Percentiles rank a stretch among this genome's conserved stretches.
Evolutionary conservation across 257 asterid genomes (phyloP).

Genomic region (Eucommia ulmoides): DNA sequence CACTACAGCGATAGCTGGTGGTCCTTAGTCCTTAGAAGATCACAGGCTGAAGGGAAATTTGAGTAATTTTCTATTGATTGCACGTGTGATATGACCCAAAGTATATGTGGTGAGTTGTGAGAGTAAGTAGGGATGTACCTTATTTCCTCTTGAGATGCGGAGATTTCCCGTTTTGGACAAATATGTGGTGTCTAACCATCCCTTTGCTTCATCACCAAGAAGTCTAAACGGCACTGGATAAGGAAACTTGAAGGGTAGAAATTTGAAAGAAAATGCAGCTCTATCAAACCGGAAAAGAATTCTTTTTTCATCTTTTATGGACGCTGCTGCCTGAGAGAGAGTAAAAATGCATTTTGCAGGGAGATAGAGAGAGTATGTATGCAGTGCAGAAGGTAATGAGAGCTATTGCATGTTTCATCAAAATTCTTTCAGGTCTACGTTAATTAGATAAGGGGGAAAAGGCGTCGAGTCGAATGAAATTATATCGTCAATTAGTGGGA

Average conservation of each 20-base stretch:
- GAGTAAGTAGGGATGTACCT: no score
- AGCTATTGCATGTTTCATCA: no score
- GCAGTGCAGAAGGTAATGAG: no score
- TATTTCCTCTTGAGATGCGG: constrained; percentile 87
- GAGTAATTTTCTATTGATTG: not conserved
- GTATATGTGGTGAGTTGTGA: no score
- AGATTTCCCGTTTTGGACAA: constrained; percentile 78
- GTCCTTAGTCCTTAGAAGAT: constrained; percentile 30
- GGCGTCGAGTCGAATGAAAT: no score
- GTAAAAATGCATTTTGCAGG: no score
- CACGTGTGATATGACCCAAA: no score
- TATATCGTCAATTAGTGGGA: no score
- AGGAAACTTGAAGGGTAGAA: constrained; percentile 85
- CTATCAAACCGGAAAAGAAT: constrained; percentile 78
- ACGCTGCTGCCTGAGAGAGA: constrained; percentile 59
- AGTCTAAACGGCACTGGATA: constrained; percentile 88
- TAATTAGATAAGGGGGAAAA: no score
- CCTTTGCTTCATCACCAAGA: constrained; percentile 95
- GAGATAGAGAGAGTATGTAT: no score
- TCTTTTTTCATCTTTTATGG: constrained; percentile 50
- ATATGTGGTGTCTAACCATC: constrained; percentile 91
- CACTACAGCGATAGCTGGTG: constrained; percentile 44
- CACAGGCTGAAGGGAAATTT: constrained; percentile 1
- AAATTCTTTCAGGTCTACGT: no score
- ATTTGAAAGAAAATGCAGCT: constrained; percentile 78